These are phyloP conservation scores for Verbascum thapsus DNA, from an alignment of 257 asterid species.

Conservation along the genomic window DNA sequence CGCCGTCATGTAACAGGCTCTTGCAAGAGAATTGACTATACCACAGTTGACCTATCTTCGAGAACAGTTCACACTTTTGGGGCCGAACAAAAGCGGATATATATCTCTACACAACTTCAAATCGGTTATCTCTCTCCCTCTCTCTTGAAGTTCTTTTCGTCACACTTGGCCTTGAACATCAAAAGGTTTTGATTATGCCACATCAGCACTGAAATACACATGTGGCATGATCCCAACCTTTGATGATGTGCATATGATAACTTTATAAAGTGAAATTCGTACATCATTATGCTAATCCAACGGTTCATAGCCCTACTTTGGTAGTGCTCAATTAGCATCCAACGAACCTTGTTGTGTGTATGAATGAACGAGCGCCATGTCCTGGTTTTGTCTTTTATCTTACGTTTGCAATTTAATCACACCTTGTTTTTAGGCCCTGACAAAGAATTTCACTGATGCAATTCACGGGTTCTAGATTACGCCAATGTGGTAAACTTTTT, in stretches of 20 bases:
- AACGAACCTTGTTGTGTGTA: neutral
- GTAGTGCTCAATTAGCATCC: no score
- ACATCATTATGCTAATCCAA: no score
- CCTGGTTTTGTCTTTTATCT: neutral
- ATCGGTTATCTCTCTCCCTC: conserved; percentile 44
- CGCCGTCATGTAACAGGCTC: conserved; percentile 84
- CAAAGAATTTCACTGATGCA: conserved; percentile 77
- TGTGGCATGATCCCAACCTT: no score
- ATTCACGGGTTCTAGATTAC: conserved; percentile 82
- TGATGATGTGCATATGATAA: no score
- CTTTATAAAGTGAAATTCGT: no score
- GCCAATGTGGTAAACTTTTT: conserved; percentile 60
- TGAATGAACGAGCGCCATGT: neutral
- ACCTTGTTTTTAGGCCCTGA: conserved; percentile 56
- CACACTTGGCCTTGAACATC: no score
- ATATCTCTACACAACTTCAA: conserved; percentile 74
- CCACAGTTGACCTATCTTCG: conserved; percentile 83
- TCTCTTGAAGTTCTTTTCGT: neutral
- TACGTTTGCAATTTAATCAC: neutral
- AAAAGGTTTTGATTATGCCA: no score
- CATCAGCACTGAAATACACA: no score
- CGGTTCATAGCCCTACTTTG: no score
- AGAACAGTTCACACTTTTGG: conserved; percentile 81
- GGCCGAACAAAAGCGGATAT: conserved; percentile 84
- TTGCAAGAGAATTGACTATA: conserved; percentile 78